A percentile compares a stretch with the other conserved stretches of the same genome.
Evolutionary conservation across 352 stramenopile genomes (phyloP).

Genomic region (Pythium phragmitis): DNA sequence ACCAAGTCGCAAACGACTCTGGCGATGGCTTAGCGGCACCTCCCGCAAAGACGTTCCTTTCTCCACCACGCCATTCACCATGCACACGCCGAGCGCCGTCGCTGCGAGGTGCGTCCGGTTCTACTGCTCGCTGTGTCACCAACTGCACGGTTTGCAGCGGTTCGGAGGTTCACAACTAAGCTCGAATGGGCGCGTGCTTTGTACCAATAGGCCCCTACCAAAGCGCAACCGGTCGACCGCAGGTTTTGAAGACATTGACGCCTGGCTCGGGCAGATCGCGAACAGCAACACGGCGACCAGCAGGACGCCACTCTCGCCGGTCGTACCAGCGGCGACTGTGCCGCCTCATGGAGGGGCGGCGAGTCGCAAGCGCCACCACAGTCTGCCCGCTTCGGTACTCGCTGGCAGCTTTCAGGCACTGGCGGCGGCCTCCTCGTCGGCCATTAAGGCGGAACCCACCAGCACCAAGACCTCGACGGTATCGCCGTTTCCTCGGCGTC

Average conservation of each 20-base stretch:
- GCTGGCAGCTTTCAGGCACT: constrained; percentile 22
- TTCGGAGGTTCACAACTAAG: background rate
- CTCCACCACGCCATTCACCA: constrained; percentile 1
- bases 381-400: constrained; percentile 36
- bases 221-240: constrained; percentile 63
- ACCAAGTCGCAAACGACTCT: background rate
- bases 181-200: background rate
- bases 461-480: background rate
- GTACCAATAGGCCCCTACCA: constrained; percentile 40
- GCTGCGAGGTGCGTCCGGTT: constrained; percentile 14
- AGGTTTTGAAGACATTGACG: constrained; percentile 48
- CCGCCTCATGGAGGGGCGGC: background rate
- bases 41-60: background rate
- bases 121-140: background rate
- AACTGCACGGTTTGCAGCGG: background rate
- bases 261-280: constrained; percentile 21
- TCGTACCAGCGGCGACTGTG: background rate
- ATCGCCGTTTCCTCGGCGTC: background rate
- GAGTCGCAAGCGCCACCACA: constrained; percentile 60
- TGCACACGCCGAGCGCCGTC: constrained; percentile 22
- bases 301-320: constrained; percentile 5
- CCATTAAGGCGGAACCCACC: background rate
- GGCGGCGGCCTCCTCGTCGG: background rate
- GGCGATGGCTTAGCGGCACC: constrained; percentile 4
- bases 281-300: constrained; percentile 9